Conservation (phyloP, 2,329 filamentous ascomycete species). For the Penicillium glabrum region DNA sequence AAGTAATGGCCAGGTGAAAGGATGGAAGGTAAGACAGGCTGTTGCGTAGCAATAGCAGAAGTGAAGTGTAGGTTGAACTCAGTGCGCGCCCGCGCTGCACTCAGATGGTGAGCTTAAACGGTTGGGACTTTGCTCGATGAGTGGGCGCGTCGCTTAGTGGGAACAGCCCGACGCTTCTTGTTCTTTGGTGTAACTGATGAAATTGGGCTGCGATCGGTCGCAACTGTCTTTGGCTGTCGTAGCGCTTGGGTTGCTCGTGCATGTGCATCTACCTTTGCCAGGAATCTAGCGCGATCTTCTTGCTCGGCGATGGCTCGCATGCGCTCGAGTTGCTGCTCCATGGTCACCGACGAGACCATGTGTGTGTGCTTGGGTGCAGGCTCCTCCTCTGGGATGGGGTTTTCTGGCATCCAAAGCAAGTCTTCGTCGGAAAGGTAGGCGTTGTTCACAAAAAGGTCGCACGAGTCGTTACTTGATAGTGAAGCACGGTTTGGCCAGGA, state of each 20-base stretch:
- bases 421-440: constrained; percentile 46
- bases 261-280: constrained; percentile 43
- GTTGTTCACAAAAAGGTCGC: constrained; percentile 33
- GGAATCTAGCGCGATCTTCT: constrained; percentile 38
- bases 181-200: constrained; percentile 22
- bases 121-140: constrained; percentile 21
- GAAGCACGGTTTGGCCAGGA: constrained; percentile 46
- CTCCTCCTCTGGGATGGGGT: constrained; percentile 30
- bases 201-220: constrained; percentile 23
- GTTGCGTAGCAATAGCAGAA: constrained; percentile 3
- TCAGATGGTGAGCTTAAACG: background rate
- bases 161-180: constrained; percentile 29
- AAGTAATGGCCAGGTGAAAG: background rate
- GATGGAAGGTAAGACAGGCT: constrained; percentile 4
- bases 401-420: constrained; percentile 35
- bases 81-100: constrained; percentile 24
- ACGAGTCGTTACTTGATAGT: constrained; percentile 33
- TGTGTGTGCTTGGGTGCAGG: constrained; percentile 19
- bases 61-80: constrained; percentile 7
- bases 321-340: constrained; percentile 41
- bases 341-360: constrained; percentile 30
- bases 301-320: constrained; percentile 37
- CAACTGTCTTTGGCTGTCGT: constrained; percentile 33
- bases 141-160: constrained; percentile 29
- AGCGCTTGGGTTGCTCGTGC: constrained; percentile 42